Base-by-base conservation (phyloP, 805 yeast genomes). In the Sungouiozyma ichnusensis region DNA sequence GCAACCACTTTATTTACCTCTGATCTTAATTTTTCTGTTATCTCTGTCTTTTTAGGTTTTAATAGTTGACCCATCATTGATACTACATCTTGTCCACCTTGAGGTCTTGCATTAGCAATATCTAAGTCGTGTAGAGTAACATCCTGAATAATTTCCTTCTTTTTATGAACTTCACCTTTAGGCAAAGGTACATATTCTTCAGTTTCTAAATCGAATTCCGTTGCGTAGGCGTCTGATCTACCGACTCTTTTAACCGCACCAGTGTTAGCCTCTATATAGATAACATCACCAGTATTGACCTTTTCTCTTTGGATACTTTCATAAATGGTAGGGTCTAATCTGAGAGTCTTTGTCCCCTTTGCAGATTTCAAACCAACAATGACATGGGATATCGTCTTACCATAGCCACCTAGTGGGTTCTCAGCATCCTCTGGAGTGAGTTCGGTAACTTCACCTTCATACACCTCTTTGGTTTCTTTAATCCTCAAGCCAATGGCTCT, bases 101-200 rank as follows among this genome's bases (percentile, higher is more conserved):
- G 81, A 17, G 97, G 98, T 55, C 92, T 77, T 2, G 97, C 88
- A 60, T 92, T 92, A 38, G 97, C 97, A 44, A 86, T 83, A 64
- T 92, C 99, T 60, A 92, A 73, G 63, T 92, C 99, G 62, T 92
- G 97, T 53, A 92, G 73, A 3, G 97, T 85, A 36, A 92, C 96
- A 53, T 92, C 97, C 68, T 92, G 99, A 16, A 92, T 95, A 54
- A 90, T 87, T 65, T 92, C 97, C 63, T 92, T 92, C 73, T 92
- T 87, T 62, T 90, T 88, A 69, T 92, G 98, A 36, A 92, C 95
- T 64, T 92, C 99, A 41, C 98, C 98, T 68, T 92, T 94, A 47
- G 99, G 99, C 54, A 94, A 73, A 35, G 98, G 96, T 17, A 92
- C 97, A 64, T 92, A 92, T 66, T 92, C 97, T 66, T 94, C 97